Conservation (phyloP, 345 rosid genomes). For the Jatropha curcas region DNA sequence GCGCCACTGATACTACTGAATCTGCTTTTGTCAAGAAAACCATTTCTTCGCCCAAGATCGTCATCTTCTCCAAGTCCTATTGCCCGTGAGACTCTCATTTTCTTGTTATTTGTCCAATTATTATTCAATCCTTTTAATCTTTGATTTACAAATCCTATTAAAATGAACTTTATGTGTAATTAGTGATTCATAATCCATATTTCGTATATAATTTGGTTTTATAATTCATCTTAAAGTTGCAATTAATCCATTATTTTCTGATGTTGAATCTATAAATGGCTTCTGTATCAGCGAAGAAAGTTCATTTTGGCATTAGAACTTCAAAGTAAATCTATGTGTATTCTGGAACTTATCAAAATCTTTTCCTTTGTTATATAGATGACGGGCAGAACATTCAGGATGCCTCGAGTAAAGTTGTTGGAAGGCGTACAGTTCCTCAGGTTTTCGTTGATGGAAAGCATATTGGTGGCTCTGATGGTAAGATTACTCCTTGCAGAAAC, state of each 20-base stretch:
- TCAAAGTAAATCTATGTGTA: not conserved
- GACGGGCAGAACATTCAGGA: constrained; percentile 72
- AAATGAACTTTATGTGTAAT: too few relatives aligned
- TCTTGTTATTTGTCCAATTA: too few relatives aligned
- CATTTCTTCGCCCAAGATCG: constrained; percentile 76
- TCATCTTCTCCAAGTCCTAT: constrained; percentile 96
- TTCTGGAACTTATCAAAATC: not conserved
- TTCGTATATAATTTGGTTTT: too few relatives aligned
- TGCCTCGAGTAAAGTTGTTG: constrained; percentile 59
- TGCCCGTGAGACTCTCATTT: constrained; percentile 75
- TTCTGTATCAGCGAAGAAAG: too few relatives aligned
- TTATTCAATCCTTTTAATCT: not conserved
- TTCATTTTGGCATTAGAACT: not conserved
- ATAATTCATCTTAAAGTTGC: too few relatives aligned
- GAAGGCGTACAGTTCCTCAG: constrained; percentile 88
- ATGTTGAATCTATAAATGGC: too few relatives aligned
- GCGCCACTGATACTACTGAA: constrained; percentile 23
- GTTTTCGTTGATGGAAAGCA: constrained; percentile 84
- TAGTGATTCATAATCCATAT: too few relatives aligned
- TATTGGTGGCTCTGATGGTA: constrained; percentile 94
- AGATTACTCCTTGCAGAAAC: not conserved
- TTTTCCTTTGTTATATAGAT: constrained; percentile 38
- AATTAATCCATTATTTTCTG: too few relatives aligned
- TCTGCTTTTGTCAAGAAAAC: constrained; percentile 68
- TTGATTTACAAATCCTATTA: not conserved